Conservation (phyloP, 345 rosid genomes). For the Ailanthus altissimus region DNA sequence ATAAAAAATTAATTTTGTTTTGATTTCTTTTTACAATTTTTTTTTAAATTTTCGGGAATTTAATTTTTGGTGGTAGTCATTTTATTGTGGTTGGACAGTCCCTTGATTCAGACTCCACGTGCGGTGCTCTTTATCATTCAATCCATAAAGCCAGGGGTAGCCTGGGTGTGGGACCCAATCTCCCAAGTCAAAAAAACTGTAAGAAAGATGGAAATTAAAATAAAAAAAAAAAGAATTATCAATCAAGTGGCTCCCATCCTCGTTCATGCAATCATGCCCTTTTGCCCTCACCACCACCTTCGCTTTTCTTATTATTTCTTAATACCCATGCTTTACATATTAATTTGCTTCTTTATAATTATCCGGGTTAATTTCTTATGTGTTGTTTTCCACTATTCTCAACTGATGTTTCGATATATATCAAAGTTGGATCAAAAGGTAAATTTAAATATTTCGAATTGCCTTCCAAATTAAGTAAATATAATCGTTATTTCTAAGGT, state of each 20-base stretch:
- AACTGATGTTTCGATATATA: too few species aligned
- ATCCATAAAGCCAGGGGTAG: slow-evolving; percentile 50
- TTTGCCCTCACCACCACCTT: slow-evolving; percentile 5
- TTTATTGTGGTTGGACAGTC: slow-evolving; percentile 45
- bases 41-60: neutral
- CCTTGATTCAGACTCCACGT: slow-evolving; percentile 70
- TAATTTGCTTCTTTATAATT: neutral
- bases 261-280: slow-evolving; percentile 32
- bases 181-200: slow-evolving; percentile 24
- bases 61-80: neutral
- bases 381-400: neutral
- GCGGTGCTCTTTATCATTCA: slow-evolving; percentile 66
- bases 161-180: slow-evolving; percentile 27
- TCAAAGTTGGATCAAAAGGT: too few species aligned
- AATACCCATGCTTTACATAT: neutral
- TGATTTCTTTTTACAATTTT: neutral
- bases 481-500: too few species aligned
- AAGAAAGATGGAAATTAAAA: slow-evolving; percentile 14
- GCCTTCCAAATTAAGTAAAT: too few species aligned
- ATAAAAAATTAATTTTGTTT: neutral
- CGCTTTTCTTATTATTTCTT: neutral
- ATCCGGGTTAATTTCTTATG: neutral
- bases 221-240: neutral
- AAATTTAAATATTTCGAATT: too few species aligned
- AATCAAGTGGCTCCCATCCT: slow-evolving; percentile 28